phyloP scores from a whole-genome alignment of 306 rosid genomes.

The Vigna nakashimae region DNA sequence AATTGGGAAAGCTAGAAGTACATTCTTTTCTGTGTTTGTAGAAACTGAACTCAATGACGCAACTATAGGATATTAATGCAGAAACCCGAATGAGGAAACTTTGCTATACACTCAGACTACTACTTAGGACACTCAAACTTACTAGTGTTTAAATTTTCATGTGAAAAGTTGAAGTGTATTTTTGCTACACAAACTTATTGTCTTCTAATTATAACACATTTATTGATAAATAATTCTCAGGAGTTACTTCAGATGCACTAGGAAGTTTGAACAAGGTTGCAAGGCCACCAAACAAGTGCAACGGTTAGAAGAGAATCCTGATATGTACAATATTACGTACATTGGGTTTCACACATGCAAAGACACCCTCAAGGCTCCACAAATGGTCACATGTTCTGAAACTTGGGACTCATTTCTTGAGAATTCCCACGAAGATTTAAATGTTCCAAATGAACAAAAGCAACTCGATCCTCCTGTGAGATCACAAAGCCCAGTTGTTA shows the following conservation, averaged over 20 bases:
- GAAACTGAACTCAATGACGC: slow-evolving; percentile 5
- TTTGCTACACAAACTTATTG: neutral
- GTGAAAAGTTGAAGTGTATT: neutral
- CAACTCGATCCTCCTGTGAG: neutral
- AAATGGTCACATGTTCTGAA: slow-evolving; percentile 48
- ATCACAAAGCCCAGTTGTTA: slow-evolving; percentile 34
- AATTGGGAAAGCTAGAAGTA: neutral
- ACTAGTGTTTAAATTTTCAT: neutral
- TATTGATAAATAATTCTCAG: slow-evolving; percentile 49
- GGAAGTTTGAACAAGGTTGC: slow-evolving; percentile 75
- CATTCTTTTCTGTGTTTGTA: neutral
- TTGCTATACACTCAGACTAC: neutral
- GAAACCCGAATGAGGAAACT: neutral
- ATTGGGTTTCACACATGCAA: slow-evolving; percentile 81
- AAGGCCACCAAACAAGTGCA: slow-evolving; percentile 77
- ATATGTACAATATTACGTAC: slow-evolving; percentile 60
- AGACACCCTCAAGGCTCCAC: slow-evolving; percentile 49
- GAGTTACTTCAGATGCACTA: slow-evolving; percentile 80
- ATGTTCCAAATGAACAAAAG: slow-evolving; percentile 15
- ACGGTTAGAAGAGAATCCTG: slow-evolving; percentile 54
- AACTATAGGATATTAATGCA: neutral
- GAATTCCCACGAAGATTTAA: slow-evolving; percentile 37
- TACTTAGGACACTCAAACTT: neutral
- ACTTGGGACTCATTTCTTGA: slow-evolving; percentile 37
- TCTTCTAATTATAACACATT: neutral